These are phyloP conservation scores for Rhynchospora tenuis DNA, from an alignment of 176 grass and related monocot species.

Conservation along the genomic window DNA sequence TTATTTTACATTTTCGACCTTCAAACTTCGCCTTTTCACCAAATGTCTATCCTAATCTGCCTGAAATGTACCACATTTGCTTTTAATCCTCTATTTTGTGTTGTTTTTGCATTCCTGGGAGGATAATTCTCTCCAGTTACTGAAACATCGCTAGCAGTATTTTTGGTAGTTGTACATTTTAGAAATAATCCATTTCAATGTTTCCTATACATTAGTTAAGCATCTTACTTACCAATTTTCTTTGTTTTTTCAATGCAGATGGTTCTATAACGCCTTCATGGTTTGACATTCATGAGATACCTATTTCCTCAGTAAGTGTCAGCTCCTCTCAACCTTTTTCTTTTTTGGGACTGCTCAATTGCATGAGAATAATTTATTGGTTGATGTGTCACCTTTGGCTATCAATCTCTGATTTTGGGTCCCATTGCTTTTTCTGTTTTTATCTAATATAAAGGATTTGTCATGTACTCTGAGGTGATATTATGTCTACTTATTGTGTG, in stretches of 20 bases:
- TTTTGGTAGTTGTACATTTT: neutral
- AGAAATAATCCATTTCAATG: neutral
- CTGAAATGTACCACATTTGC: too few species aligned
- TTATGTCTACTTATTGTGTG: neutral
- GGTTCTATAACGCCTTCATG: constrained; percentile 83
- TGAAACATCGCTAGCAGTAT: too few species aligned
- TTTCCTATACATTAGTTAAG: neutral
- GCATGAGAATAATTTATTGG: neutral
- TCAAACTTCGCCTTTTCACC: too few species aligned
- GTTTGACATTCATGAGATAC: constrained; percentile 87
- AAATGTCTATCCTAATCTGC: too few species aligned
- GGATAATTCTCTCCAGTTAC: too few species aligned
- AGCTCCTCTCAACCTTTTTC: neutral
- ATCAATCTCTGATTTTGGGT: neutral
- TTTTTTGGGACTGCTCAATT: neutral
- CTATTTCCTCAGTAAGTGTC: constrained; percentile 55
- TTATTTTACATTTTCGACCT: too few species aligned
- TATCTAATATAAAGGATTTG: neutral
- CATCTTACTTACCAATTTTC: neutral
- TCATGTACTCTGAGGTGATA: neutral
- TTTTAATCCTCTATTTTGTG: too few species aligned
- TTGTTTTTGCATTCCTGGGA: too few species aligned
- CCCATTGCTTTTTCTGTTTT: neutral
- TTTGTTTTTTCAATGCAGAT: constrained; percentile 24
- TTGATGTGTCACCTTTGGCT: neutral